These are phyloP conservation scores for Phragmites australis DNA, from an alignment of 176 grass and related monocot genomes.

Conservation along the genomic window DNA sequence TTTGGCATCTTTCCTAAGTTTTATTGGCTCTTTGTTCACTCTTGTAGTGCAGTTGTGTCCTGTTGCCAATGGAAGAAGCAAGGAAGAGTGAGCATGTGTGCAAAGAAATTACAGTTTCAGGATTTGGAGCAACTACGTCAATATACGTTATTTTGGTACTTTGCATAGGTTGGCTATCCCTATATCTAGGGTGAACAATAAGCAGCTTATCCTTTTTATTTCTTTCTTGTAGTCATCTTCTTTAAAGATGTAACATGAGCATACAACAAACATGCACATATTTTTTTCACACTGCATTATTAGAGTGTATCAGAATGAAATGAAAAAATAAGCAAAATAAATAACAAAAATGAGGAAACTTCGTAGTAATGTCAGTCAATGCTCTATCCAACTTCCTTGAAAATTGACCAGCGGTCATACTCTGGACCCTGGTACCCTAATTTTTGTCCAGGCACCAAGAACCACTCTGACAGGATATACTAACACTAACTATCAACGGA, in stretches of 20 bases:
- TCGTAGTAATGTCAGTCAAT: background rate
- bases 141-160: background rate
- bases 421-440: too few relatives aligned
- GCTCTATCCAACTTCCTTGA: background rate
- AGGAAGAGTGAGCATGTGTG: background rate
- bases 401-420: background rate
- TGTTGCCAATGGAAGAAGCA: background rate
- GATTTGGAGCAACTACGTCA: background rate
- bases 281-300: background rate
- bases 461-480: background rate
- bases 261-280: background rate
- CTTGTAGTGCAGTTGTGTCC: background rate
- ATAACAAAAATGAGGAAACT: background rate
- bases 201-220: background rate
- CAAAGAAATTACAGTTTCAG: background rate
- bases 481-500: background rate
- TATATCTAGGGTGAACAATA: background rate
- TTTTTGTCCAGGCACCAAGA: background rate
- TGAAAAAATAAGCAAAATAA: background rate
- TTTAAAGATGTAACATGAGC: background rate
- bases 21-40: background rate
- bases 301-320: background rate
- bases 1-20: slow-evolving; percentile 43
- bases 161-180: background rate
- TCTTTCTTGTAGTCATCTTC: background rate